A percentile compares a stretch with the other conserved stretches of the same genome.
Conservation (phyloP, 2,329 filamentous ascomycete species). For the Exophiala sideris region DNA sequence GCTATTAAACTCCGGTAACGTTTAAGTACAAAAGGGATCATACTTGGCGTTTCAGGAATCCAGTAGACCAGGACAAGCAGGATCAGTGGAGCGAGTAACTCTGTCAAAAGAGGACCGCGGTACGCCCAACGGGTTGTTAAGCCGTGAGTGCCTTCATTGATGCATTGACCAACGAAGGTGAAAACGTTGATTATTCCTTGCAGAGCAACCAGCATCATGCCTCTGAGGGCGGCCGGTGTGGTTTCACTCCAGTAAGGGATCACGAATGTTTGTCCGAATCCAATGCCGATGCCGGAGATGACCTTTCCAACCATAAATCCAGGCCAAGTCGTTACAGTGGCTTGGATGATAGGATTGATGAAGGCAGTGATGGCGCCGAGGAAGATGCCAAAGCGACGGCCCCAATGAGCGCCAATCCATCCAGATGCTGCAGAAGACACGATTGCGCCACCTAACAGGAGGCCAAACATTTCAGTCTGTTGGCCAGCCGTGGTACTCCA, state of each 20-base stretch:
- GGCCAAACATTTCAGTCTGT: background rate
- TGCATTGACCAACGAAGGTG: conserved; percentile 64
- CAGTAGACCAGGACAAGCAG: conserved; percentile 56
- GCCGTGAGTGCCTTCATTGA: conserved; percentile 63
- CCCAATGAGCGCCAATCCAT: background rate
- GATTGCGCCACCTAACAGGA: background rate
- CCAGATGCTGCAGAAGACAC: background rate
- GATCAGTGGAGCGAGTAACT: conserved; percentile 49
- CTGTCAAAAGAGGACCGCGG: conserved; percentile 70
- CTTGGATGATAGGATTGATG: background rate
- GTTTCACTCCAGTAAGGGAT: conserved; percentile 93
- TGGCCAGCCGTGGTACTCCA: background rate
- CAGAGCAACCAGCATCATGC: conserved; percentile 56
- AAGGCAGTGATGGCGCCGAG: background rate
- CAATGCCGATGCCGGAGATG: conserved; percentile 67
- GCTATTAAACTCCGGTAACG: conserved; percentile 67
- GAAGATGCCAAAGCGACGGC: background rate
- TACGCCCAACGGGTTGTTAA: conserved; percentile 63
- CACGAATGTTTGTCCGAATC: conserved; percentile 82
- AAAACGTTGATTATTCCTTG: conserved; percentile 71
- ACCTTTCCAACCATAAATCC: conserved; percentile 10
- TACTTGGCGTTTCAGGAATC: conserved; percentile 63
- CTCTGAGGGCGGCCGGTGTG: conserved; percentile 40
- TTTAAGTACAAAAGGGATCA: conserved; percentile 54
- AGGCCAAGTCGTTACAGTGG: background rate